These are phyloP conservation scores for Mycena haematopus DNA, from an alignment of 768 basidiomycete genomes.

Conservation along the genomic window DNA sequence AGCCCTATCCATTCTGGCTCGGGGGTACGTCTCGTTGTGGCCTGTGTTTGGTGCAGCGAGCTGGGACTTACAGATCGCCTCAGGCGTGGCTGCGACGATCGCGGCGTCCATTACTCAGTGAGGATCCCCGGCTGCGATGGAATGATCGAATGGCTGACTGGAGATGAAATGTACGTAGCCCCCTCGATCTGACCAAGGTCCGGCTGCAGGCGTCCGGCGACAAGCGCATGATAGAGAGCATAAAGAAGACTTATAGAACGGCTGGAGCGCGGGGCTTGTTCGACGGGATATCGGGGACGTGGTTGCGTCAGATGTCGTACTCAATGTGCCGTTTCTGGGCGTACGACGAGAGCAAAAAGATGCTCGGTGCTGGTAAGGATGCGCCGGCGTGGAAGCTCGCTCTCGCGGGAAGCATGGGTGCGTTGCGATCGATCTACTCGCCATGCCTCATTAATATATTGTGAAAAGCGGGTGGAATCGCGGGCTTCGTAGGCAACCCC, in stretches of 20 bases:
- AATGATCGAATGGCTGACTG: not conserved
- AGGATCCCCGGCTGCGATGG: slow-evolving; percentile 29
- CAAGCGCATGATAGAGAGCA: slow-evolving; percentile 85
- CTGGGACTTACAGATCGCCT: not conserved
- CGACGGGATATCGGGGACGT: slow-evolving; percentile 88
- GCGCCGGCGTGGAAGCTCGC: slow-evolving; percentile 85
- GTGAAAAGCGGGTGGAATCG: slow-evolving; percentile 76
- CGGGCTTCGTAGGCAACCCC: slow-evolving; percentile 89
- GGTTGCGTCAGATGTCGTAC: slow-evolving; percentile 93
- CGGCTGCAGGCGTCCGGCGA: slow-evolving; percentile 91
- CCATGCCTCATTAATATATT: not conserved
- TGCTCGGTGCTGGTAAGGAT: slow-evolving; percentile 73
- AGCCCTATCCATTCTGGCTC: slow-evolving; percentile 87
- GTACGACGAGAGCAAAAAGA: slow-evolving; percentile 89
- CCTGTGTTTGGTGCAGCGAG: not conserved
- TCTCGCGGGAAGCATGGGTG: slow-evolving; percentile 85
- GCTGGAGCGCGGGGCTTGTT: slow-evolving; percentile 79
- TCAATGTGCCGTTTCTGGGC: slow-evolving; percentile 93
- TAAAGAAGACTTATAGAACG: slow-evolving; percentile 82
- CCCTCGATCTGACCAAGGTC: slow-evolving; percentile 90
- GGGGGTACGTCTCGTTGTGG: slow-evolving; percentile 64
- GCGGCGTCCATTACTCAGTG: slow-evolving; percentile 90
- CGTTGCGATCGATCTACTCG: slow-evolving; percentile 36
- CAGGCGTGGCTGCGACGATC: slow-evolving; percentile 81
- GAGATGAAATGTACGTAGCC: slow-evolving; percentile 46